Evolutionary conservation across 1,284 basidiomycete genomes (phyloP).

Genomic region (Laetiporus sulphureus): DNA sequence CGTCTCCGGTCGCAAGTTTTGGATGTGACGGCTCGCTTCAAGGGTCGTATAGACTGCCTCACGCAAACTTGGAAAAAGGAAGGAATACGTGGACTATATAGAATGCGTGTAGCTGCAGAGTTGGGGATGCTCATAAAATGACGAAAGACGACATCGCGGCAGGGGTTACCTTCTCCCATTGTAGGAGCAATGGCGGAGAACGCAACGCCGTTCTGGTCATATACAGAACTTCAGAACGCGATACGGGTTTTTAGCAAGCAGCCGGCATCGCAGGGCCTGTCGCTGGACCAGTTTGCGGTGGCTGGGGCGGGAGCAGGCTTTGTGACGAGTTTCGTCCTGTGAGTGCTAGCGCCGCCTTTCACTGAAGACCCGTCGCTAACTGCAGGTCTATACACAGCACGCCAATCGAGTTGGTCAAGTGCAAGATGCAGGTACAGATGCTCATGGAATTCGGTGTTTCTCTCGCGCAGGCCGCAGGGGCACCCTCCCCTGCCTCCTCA

Average conservation of each 20-base stretch:
- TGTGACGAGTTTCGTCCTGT: constrained; percentile 78
- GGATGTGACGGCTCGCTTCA: constrained; percentile 64
- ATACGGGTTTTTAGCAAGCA: constrained; percentile 39
- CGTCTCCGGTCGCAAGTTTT: constrained; percentile 80
- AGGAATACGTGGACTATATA: constrained; percentile 73
- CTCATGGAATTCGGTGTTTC: constrained; percentile 34
- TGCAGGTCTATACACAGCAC: no score
- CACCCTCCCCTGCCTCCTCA: constrained; percentile 18
- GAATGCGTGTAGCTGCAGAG: constrained; percentile 42
- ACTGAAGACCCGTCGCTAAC: no score
- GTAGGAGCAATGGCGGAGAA: constrained; percentile 91
- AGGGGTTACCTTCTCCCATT: constrained; percentile 87
- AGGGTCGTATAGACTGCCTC: constrained; percentile 78
- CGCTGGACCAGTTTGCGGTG: constrained; percentile 61
- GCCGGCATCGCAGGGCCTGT: constrained; percentile 34
- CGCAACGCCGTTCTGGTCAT: constrained; percentile 82
- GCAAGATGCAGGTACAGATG: constrained; percentile 95
- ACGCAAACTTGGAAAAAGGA: constrained; percentile 72
- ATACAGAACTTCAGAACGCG: constrained; percentile 75
- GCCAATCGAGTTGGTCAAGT: constrained; percentile 89
- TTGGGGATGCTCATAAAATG: not conserved
- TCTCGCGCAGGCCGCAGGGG: constrained; percentile 17
- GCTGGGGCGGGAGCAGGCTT: constrained; percentile 82
- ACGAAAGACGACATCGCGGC: no score
- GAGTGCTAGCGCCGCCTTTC: no score